These are phyloP conservation scores for Ophiocordyceps unilateralis DNA, from an alignment of 2,329 filamentous ascomycete species.

Conservation along the genomic window DNA sequence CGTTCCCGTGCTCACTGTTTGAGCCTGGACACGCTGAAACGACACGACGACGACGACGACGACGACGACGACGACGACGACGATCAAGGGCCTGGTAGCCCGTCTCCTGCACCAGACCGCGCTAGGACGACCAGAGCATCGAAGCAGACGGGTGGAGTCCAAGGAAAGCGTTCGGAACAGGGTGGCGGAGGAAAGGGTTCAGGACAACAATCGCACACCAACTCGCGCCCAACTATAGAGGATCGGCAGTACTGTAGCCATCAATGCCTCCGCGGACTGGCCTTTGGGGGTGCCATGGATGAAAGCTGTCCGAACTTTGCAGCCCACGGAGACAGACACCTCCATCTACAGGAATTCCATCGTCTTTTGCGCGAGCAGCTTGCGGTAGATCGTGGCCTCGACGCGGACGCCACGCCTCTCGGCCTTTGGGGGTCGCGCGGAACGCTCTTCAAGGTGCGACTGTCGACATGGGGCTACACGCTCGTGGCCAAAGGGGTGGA, in stretches of 20 bases:
- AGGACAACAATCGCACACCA: no score
- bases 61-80: background rate
- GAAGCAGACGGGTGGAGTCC: no score
- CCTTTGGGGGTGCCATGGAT: background rate
- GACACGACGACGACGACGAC: slow-evolving; percentile 1
- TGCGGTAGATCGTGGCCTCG: slow-evolving; percentile 11
- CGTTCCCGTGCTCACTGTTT: no score
- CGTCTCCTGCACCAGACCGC: no score
- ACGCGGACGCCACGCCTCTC: slow-evolving; percentile 13
- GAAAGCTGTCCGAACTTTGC: slow-evolving; percentile 1
- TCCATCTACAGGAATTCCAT: slow-evolving; percentile 10
- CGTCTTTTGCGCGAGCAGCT: slow-evolving; percentile 11
- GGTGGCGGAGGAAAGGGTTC: no score
- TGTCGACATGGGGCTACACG: slow-evolving; percentile 18
- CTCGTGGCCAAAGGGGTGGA: slow-evolving; percentile 22
- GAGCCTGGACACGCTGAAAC: no score
- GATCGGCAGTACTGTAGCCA: slow-evolving; percentile 2
- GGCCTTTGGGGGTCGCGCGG: slow-evolving; percentile 12
- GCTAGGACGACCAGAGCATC: background rate
- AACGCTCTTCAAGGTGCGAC: slow-evolving; percentile 19
- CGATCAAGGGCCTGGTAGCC: no score
- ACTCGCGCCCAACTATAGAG: no score
- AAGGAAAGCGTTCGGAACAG: no score
- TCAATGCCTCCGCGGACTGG: slow-evolving; percentile 1
- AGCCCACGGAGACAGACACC: slow-evolving; percentile 5